Conservation (phyloP, 306 rosid species). For the Castanea mollissima region DNA sequence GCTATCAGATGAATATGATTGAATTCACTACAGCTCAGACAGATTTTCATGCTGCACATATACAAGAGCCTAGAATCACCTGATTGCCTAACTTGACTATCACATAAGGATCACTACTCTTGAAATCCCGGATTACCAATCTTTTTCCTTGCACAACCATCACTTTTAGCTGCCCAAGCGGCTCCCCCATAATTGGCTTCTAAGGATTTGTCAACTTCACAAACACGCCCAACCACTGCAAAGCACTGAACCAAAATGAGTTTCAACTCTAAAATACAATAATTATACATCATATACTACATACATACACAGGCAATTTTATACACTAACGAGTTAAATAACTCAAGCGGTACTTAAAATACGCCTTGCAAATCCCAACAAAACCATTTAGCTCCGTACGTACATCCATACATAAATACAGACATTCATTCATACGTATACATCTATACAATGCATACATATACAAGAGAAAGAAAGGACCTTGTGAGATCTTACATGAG, state of each 20-base stretch:
- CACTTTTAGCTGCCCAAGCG: constrained; percentile 67
- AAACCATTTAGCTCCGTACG: not conserved
- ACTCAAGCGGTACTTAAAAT: not conserved
- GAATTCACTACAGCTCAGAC: not conserved
- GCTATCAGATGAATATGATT: not conserved
- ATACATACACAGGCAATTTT: too few relatives aligned
- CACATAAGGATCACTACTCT: constrained; percentile 96
- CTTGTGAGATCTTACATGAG: not conserved
- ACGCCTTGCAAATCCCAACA: not conserved
- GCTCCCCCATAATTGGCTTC: constrained; percentile 57
- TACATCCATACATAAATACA: not conserved
- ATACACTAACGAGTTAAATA: not conserved
- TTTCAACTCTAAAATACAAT: not conserved
- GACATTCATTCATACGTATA: not conserved
- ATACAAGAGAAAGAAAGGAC: not conserved
- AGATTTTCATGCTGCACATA: not conserved
- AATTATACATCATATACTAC: not conserved
- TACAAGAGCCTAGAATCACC: constrained; percentile 35
- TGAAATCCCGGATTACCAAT: constrained; percentile 93
- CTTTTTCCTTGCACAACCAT: constrained; percentile 73
- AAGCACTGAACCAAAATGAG: constrained; percentile 2
- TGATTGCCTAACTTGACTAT: constrained; percentile 84
- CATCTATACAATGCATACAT: not conserved
- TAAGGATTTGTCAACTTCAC: constrained; percentile 1
- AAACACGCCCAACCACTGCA: constrained; percentile 6